phyloP scores from a whole-genome alignment of 2,329 filamentous ascomycete genomes.

The Clathrospora elynae region DNA sequence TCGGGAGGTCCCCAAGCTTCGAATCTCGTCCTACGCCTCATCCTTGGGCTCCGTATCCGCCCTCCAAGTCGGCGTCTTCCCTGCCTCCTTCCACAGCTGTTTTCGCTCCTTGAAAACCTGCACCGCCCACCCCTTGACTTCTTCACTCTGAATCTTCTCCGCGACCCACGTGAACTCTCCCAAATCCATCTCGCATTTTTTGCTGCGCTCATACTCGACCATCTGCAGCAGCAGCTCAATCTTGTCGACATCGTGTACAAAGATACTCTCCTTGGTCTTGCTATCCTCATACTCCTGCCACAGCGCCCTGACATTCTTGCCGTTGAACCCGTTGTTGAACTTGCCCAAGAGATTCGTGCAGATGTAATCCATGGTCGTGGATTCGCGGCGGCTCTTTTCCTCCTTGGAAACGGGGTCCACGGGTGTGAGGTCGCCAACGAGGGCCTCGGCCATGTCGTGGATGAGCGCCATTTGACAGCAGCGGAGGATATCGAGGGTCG shows the following conservation, averaged over 20 bases:
- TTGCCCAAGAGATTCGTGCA: conserved; percentile 72
- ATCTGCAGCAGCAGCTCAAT: conserved; percentile 94
- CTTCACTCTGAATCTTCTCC: conserved; percentile 71
- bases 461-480: conserved; percentile 96
- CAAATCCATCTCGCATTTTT: conserved; percentile 71
- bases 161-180: conserved; percentile 86
- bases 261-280: conserved; percentile 79
- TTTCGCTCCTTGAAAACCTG: conserved; percentile 78
- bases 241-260: conserved; percentile 97
- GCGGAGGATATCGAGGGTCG: conserved; percentile 74
- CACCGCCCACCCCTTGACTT: conserved; percentile 79
- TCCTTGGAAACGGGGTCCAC: conserved; percentile 82
- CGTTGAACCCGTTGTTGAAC: conserved; percentile 73
- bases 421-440: conserved; percentile 96
- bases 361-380: conserved; percentile 90
- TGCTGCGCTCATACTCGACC: conserved; percentile 87
- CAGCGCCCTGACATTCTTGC: conserved; percentile 72
- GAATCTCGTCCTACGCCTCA: not conserved
- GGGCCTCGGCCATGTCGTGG: conserved; percentile 95
- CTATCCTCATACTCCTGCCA: conserved; percentile 97
- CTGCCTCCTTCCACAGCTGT: conserved; percentile 66
- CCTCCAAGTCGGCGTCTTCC: conserved; percentile 43
- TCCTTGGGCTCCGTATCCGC: conserved; percentile 32
- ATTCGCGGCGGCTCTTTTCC: conserved; percentile 88
- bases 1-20: not conserved